phyloP scores from a whole-genome alignment of 768 basidiomycete species.

The Russula virescens region DNA sequence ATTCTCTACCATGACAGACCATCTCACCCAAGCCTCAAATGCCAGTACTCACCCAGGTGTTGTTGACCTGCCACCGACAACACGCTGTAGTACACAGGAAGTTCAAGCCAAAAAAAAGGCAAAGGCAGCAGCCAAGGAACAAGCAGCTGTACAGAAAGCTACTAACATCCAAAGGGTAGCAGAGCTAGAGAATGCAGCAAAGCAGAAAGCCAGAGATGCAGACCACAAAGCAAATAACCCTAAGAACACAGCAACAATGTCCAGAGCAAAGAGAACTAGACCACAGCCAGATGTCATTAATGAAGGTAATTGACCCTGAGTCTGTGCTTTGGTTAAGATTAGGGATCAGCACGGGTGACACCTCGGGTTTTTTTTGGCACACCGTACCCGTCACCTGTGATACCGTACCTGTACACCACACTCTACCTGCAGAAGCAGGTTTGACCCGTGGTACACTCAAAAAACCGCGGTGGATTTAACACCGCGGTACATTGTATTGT shows the following conservation, averaged over 20 bases:
- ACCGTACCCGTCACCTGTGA: no score
- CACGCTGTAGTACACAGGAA: neutral
- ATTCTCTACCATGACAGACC: no score
- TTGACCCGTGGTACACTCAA: no score
- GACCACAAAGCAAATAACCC: neutral
- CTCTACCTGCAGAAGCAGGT: no score
- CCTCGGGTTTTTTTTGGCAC: no score
- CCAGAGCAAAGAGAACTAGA: neutral
- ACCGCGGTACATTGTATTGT: no score
- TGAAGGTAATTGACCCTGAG: neutral
- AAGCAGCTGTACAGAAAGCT: neutral
- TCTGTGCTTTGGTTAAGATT: no score
- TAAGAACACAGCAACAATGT: neutral
- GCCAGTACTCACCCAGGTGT: neutral
- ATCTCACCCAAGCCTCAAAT: neutral
- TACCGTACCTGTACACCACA: no score
- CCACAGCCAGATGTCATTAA: neutral
- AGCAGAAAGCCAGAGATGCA: neutral
- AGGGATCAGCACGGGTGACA: no score
- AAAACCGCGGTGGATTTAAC: no score
- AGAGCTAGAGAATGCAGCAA: neutral
- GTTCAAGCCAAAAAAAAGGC: neutral
- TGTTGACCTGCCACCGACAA: neutral
- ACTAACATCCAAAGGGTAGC: neutral
- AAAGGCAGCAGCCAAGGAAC: neutral